Conservation (phyloP, 495 filamentous ascomycete species). For the Trichoderma asperelloides region DNA sequence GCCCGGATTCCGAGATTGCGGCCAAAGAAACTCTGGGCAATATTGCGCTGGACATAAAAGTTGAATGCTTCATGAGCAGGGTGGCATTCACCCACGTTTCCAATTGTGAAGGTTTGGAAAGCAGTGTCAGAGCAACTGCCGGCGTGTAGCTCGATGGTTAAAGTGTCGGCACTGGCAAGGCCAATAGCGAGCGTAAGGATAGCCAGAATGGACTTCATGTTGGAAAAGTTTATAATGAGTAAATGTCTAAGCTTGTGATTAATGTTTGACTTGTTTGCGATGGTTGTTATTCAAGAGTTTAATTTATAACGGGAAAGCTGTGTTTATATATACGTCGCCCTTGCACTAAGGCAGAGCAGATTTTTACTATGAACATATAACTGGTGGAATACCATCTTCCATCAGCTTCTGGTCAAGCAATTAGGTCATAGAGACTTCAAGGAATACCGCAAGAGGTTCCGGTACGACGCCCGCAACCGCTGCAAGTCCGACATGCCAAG, state of each 20-base stretch:
- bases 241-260: background rate
- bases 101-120: background rate
- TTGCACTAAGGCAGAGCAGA: background rate
- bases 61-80: background rate
- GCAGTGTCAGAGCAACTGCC: background rate
- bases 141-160: background rate
- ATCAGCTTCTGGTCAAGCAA: too few species aligned
- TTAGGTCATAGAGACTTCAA: too few species aligned
- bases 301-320: background rate
- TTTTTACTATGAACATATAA: background rate
- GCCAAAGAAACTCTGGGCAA: background rate
- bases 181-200: background rate
- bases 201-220: background rate
- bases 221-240: background rate
- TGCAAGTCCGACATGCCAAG: too few species aligned
- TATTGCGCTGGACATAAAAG: background rate
- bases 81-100: background rate
- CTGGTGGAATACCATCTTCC: too few species aligned
- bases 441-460: too few species aligned
- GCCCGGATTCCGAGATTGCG: background rate
- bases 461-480: too few species aligned
- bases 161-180: background rate
- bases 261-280: background rate
- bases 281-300: background rate
- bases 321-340: background rate